Base-by-base conservation (phyloP, 2,329 filamentous ascomycete genomes). In the Cercospora beticola region DNA sequence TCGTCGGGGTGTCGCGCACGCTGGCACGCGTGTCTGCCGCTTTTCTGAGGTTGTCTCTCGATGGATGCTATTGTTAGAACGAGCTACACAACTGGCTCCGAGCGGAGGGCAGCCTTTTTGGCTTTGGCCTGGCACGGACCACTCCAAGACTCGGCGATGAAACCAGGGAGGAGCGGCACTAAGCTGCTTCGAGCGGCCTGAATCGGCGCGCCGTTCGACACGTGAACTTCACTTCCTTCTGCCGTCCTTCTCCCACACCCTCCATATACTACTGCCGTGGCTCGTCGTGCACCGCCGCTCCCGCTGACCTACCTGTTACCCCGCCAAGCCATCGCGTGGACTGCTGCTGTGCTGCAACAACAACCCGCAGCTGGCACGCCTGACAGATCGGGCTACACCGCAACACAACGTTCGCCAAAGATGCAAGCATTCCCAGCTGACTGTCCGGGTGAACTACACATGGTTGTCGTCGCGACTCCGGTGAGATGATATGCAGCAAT, bases 21-120 rank as follows among this genome's bases (percentile, higher is more conserved):
- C 26, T 58, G 54, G 23, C 26, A 58, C 54, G 54, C 54, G 54
- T 33, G 54, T 33, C 30, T 58, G 26, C 16, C 54, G 54, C 54
- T 28, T 28, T 58, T 58, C 54, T 58, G 54, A 30, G 54, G 30
- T 58, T 30, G 54, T 58, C 54, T 30, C 26, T 23, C 21, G 54
- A 58, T 58, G 49, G 54, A 14, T 58, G 54, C 54, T 58, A 58
- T 58, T 58, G 54, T 58, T 58, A 58, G 54, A 58, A 58, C 54
- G 54, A 58, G 54, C 54, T 58, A 58, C 54, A 58, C 54, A 30
- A 58, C 26, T 33, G 30, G 54, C 30, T 52, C 46, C 46, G 46
- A 21, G 54, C 23, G 23, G 26, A 58, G 54, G 21, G 54, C 54
- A 33, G 46, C 46, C 46, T 26, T 52, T 52, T 52, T 52, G 46